Percentiles rank a stretch among this genome's conserved stretches.
Conservation (phyloP, 169 alveolate species). For the Plasmodium cynomolgi region DNA sequence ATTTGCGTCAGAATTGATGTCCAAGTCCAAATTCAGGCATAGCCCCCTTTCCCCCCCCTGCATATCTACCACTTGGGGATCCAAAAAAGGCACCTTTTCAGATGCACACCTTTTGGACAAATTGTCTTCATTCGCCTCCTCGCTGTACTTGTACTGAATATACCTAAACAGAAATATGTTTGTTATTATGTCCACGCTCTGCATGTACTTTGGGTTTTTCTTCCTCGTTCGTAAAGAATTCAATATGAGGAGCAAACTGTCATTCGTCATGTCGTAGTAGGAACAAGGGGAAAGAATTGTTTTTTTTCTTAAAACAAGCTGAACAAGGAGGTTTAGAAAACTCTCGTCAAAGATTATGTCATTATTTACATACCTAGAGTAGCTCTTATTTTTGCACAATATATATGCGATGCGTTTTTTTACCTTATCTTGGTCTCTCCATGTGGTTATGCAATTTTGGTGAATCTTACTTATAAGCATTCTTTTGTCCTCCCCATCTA, state of each 20-base stretch:
- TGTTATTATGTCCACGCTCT: constrained; percentile 43
- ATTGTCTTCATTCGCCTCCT: background rate
- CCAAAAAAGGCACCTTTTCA: background rate
- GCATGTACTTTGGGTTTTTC: constrained; percentile 27
- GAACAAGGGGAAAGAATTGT: constrained; percentile 4
- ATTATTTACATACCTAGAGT: constrained; percentile 16
- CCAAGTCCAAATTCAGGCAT: background rate
- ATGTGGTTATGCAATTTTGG: constrained; percentile 12
- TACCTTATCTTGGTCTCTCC: background rate
- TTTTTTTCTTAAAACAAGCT: constrained; percentile 4
- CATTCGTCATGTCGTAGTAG: constrained; percentile 33
- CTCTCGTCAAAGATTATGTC: constrained; percentile 25
- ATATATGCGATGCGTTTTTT: constrained; percentile 66
- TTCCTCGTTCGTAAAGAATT: constrained; percentile 25
- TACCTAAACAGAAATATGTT: constrained; percentile 52
- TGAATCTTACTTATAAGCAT: constrained; percentile 7
- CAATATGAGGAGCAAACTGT: constrained; percentile 39
- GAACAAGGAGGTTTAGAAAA: constrained; percentile 7
- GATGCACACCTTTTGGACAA: constrained; percentile 10
- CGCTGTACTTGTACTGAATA: constrained; percentile 24
- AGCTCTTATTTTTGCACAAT: constrained; percentile 38
- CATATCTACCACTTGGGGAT: background rate
- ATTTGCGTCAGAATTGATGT: background rate
- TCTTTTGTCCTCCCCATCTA: constrained; percentile 24
- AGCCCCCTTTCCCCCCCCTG: background rate